Evolutionary conservation across 495 filamentous ascomycete species (phyloP), one percentile per base, ranked within the genome.

Genomic region (Podospora appendiculata): DNA sequence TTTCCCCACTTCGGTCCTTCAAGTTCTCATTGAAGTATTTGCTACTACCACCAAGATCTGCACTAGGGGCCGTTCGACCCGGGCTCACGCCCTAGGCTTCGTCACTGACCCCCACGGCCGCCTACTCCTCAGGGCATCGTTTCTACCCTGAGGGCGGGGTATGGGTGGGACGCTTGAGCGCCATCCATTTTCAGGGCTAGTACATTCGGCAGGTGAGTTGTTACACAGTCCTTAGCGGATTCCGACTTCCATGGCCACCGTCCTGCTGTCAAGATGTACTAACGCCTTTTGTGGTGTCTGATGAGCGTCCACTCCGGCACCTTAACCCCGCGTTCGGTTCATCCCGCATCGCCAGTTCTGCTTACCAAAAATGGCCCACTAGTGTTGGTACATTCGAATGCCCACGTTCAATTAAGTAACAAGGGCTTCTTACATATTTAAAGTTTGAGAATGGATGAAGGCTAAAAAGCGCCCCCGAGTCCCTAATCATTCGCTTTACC

Each of bases 401-500:
- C 74, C 72, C 72, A 80, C 79, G 77, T 84, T 81, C 76, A 83
- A 75, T 63, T 75, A 81, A 83, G 79, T 66, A 81, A 83, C 77
- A 83, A 79, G 76, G 74, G 76, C 79, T 84, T 82, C 78, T 82
- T 82, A 82, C 75, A 82, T 82, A 84, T 83, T 83, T 82, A 83
- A 84, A 83, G 80, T 83, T 84, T 80, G 77, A 85, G 80, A 83
- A 82, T 84, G 79, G 77, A 80, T 84, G 77, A 83, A 83, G 79
- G 80, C 77, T 53, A 83, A 74, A 84, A 79, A 74, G 73, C 80
- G 76, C 81, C 79, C 79, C 79, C 80, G 82, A 77, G 79, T 81
- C 80, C 82, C 80, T 84, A 83, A 84, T 84, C 77, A 84, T 84
- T 84, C 78, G 80, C 81, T 83, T 84, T 84, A 84, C 81, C 79